Evolutionary conservation across 2,329 filamentous ascomycete genomes (phyloP).

Genomic region (Canariomyces notabilis): DNA sequence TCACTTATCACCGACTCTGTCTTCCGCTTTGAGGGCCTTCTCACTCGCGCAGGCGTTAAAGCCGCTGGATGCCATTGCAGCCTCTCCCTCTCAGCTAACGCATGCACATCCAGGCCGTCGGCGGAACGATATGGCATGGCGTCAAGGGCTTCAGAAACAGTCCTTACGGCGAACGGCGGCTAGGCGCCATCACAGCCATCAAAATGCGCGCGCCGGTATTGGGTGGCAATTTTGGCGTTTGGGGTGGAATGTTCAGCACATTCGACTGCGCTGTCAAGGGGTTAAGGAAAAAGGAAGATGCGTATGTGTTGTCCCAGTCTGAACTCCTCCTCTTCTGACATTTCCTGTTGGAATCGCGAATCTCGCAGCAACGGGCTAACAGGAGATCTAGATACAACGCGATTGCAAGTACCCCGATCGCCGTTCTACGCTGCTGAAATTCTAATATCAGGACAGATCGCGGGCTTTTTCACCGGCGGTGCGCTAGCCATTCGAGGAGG

Average conservation of each 20-base stretch:
- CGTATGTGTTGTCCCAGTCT: constrained; percentile 41
- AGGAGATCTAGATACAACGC: constrained; percentile 59
- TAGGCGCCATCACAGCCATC: constrained; percentile 93
- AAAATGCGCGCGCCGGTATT: constrained; percentile 95
- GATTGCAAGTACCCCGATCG: constrained; percentile 45
- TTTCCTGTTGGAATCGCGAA: neutral
- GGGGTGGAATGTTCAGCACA: constrained; percentile 92
- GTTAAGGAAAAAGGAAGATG: constrained; percentile 91
- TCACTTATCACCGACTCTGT: neutral
- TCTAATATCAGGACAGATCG: constrained; percentile 47
- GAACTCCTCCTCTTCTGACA: neutral
- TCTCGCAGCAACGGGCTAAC: neutral
- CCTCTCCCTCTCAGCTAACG: constrained; percentile 5
- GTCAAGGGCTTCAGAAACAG: constrained; percentile 91
- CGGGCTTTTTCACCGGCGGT: constrained; percentile 94
- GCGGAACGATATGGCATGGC: constrained; percentile 88
- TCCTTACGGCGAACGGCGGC: constrained; percentile 87
- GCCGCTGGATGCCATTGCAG: neutral
- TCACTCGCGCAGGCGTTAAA: too few relatives aligned
- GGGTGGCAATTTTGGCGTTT: constrained; percentile 91
- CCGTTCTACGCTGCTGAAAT: neutral
- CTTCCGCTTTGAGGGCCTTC: too few relatives aligned
- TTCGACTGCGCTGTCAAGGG: constrained; percentile 98
- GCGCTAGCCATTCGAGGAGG: constrained; percentile 88
- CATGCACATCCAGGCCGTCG: constrained; percentile 53